Percentiles rank a stretch among this genome's conserved stretches.
phyloP scores from a whole-genome alignment of 768 basidiomycete genomes.

The Tulasnella sp. region DNA sequence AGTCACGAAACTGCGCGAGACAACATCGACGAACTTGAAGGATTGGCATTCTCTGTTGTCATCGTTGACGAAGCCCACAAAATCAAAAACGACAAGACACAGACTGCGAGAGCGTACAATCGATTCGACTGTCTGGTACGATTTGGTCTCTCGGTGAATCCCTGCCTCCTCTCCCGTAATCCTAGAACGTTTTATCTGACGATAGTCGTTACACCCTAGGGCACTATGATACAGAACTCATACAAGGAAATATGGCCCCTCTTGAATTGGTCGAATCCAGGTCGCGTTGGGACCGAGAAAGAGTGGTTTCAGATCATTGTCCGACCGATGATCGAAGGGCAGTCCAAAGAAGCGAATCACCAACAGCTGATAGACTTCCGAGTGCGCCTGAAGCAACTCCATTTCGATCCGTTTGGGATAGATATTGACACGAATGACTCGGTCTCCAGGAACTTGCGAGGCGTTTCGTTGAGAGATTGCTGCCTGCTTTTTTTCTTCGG shows the following conservation, averaged over 20 bases:
- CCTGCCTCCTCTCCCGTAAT: slow-evolving; percentile 23
- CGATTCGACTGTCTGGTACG: slow-evolving; percentile 55
- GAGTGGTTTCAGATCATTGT: slow-evolving; percentile 73
- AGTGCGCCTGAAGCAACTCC: not conserved
- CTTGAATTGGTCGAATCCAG: slow-evolving; percentile 85
- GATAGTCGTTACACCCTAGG: slow-evolving; percentile 11
- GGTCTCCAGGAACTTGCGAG: slow-evolving; percentile 43
- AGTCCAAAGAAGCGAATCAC: slow-evolving; percentile 52
- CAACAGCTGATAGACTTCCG: slow-evolving; percentile 43
- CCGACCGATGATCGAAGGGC: slow-evolving; percentile 55
- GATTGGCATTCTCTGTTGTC: slow-evolving; percentile 59
- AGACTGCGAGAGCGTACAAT: slow-evolving; percentile 58
- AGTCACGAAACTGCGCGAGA: slow-evolving; percentile 65
- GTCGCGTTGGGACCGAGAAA: slow-evolving; percentile 52
- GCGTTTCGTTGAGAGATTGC: slow-evolving; percentile 50
- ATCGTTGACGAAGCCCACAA: slow-evolving; percentile 86
- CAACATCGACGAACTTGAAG: slow-evolving; percentile 58
- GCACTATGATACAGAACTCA: slow-evolving; percentile 70
- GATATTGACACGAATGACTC: not conserved
- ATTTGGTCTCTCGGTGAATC: slow-evolving; percentile 81
- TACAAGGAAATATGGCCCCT: slow-evolving; percentile 90
- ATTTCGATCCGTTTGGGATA: not conserved
- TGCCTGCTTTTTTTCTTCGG: slow-evolving; percentile 78
- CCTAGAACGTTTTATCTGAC: slow-evolving; percentile 17
- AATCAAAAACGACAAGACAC: slow-evolving; percentile 67